Conservation (phyloP, 306 rosid genomes). For the Carpinus fangiana region DNA sequence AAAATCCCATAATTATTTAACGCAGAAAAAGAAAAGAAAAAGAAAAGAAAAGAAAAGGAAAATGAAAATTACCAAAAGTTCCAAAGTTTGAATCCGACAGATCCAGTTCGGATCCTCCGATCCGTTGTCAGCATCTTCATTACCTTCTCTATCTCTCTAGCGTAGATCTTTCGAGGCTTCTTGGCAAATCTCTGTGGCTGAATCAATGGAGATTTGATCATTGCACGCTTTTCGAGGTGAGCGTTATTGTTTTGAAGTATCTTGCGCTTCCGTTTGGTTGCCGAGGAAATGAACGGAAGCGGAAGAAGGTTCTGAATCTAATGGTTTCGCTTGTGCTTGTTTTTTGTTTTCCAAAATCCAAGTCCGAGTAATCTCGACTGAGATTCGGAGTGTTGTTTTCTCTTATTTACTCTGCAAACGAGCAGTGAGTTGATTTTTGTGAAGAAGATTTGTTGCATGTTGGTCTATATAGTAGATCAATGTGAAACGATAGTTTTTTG, state of each 20-base stretch:
- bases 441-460: constrained; percentile 32
- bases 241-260: constrained; percentile 11
- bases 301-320: constrained; percentile 29
- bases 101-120: constrained; percentile 67
- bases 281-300: constrained; percentile 10
- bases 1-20: background rate
- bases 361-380: constrained; percentile 6
- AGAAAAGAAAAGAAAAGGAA: background rate
- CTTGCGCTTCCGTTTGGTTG: constrained; percentile 24
- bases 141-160: constrained; percentile 2
- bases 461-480: constrained; percentile 35
- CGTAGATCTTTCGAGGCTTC: constrained; percentile 49
- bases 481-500: constrained; percentile 20
- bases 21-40: background rate
- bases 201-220: constrained; percentile 51
- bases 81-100: constrained; percentile 46
- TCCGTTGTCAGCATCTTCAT: constrained; percentile 36
- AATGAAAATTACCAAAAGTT: constrained; percentile 21
- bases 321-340: constrained; percentile 10
- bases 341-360: background rate
- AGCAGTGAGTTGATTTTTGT: constrained; percentile 20
- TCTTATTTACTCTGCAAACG: background rate
- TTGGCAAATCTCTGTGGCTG: constrained; percentile 7
- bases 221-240: constrained; percentile 42
- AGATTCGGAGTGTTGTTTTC: constrained; percentile 18